phyloP scores from a whole-genome alignment of 1,284 basidiomycete genomes.

The Gymnopus androsaceus region DNA sequence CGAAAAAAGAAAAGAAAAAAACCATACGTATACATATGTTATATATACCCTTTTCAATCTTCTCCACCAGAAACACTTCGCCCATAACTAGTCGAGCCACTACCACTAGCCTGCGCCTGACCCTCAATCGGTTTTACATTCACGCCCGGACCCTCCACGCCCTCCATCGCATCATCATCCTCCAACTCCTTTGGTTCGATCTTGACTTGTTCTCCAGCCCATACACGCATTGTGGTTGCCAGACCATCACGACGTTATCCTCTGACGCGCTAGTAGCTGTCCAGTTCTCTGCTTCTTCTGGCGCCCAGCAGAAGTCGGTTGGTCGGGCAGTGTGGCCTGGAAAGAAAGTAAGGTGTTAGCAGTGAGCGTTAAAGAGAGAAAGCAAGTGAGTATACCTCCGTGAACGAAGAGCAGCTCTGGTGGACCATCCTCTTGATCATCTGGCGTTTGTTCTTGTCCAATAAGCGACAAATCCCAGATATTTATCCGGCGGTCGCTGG shows the following conservation, averaged over 20 bases:
- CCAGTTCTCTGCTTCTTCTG: slow-evolving; percentile 75
- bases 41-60: slow-evolving; percentile 23
- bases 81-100: slow-evolving; percentile 55
- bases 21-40: background rate
- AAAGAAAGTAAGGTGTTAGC: background rate
- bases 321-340: slow-evolving; percentile 79
- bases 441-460: slow-evolving; percentile 94
- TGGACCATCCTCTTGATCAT: slow-evolving; percentile 97
- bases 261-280: slow-evolving; percentile 78
- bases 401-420: slow-evolving; percentile 93
- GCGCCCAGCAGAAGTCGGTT: slow-evolving; percentile 85
- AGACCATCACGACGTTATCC: slow-evolving; percentile 87
- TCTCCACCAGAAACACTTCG: slow-evolving; percentile 47
- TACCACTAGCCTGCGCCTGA: slow-evolving; percentile 28
- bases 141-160: slow-evolving; percentile 51
- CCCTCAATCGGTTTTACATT: too few species aligned
- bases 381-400: slow-evolving; percentile 59
- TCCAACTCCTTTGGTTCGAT: slow-evolving; percentile 80
- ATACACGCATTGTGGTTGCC: slow-evolving; percentile 86
- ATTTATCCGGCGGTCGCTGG: slow-evolving; percentile 90
- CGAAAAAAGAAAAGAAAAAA: background rate
- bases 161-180: slow-evolving; percentile 74
- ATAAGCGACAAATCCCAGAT: slow-evolving; percentile 95
- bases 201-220: slow-evolving; percentile 81
- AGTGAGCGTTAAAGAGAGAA: background rate